Base-by-base conservation (phyloP, 2,329 filamentous ascomycete genomes). In the Stachybotrys elegans region DNA sequence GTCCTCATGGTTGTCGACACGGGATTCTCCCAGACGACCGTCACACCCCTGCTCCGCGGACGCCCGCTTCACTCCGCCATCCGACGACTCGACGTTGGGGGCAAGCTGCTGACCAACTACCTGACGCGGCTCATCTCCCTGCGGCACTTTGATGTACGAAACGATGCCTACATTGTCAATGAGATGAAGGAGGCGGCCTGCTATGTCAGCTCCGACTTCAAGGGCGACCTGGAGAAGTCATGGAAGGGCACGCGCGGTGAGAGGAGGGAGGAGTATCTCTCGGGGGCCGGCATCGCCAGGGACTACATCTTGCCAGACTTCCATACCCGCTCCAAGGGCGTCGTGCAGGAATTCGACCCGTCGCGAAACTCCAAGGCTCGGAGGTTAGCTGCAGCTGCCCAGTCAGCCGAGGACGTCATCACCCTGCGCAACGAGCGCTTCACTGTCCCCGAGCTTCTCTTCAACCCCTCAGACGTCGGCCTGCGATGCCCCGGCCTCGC, bases 231-330 rank as follows among this genome's bases (percentile, higher is more conserved):
- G 27, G 91, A 97, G 50, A 77, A 75, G 51, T 84, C 83, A 0
- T 95, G 90, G 89, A 93, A 89, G 62, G 86, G 84, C 6, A 81
- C 85, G 2, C 69, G 78, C 48, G 77, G 81, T 35, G 75, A 81
- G 54, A 68, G 71, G 40, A 70, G 80, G 12, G 65, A 71, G 1
- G 57, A 65, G 0, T 83, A 74, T 43, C 36, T 71, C 3, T 66
- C 61, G 1, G 76, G 75, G 13, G 76, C 61, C 12, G 78, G 78
- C 5, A 81, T 96, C 25, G 86, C 90, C 6, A 83, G 91, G 45
- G 92, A 98, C 60, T 98, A 96, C 59, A 84, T 97, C 17, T 73
- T 98, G 2, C 93, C 93, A 0, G 91, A 98, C 62, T 85, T 81
- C 48, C 77, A 83, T 52, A 67, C 70, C 1, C 66, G 72, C 4